Evolutionary conservation across 2,329 filamentous ascomycete genomes (phyloP).

Genomic region (Neonectria coccinea): DNA sequence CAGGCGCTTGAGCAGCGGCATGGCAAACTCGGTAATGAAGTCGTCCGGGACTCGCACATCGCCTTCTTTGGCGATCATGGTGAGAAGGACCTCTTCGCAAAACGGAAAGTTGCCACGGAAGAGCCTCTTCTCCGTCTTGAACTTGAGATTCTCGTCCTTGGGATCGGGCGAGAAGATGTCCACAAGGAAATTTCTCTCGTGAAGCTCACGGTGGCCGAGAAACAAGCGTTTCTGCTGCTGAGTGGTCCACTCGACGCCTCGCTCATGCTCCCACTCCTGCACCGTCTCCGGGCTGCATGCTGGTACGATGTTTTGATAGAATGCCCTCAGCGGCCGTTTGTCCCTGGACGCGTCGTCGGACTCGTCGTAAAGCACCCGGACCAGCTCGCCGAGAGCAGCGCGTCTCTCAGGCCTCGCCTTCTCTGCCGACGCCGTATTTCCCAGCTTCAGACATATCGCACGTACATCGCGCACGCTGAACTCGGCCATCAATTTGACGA

Average conservation of each 20-base stretch:
- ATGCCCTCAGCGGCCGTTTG: constrained; percentile 33
- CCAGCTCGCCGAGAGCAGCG: constrained; percentile 37
- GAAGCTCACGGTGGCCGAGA: constrained; percentile 31
- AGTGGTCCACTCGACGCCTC: constrained; percentile 27
- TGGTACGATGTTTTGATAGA: constrained; percentile 44
- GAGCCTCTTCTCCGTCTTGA: constrained; percentile 19
- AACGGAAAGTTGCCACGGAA: constrained; percentile 36
- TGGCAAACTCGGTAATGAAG: constrained; percentile 33
- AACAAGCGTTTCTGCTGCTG: constrained; percentile 31
- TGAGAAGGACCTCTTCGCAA: constrained; percentile 27
- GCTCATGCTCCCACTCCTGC: constrained; percentile 35
- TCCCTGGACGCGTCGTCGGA: constrained; percentile 19
- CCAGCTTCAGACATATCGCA: constrained; percentile 35
- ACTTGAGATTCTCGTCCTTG: not conserved
- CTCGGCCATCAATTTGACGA: constrained; percentile 40
- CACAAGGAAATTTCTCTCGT: constrained; percentile 33
- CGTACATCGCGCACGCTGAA: constrained; percentile 43
- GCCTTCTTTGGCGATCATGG: constrained; percentile 22
- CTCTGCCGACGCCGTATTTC: constrained; percentile 36
- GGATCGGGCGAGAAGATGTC: constrained; percentile 30
- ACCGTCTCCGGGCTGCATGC: constrained; percentile 37
- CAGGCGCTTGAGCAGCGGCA: constrained; percentile 40
- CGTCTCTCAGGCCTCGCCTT: constrained; percentile 39
- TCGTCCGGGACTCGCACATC: constrained; percentile 30
- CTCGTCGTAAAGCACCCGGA: constrained; percentile 30